Evolutionary conservation across 1,284 basidiomycete genomes (phyloP).

Genomic region (Apiotrichum akiyoshidainum): DNA sequence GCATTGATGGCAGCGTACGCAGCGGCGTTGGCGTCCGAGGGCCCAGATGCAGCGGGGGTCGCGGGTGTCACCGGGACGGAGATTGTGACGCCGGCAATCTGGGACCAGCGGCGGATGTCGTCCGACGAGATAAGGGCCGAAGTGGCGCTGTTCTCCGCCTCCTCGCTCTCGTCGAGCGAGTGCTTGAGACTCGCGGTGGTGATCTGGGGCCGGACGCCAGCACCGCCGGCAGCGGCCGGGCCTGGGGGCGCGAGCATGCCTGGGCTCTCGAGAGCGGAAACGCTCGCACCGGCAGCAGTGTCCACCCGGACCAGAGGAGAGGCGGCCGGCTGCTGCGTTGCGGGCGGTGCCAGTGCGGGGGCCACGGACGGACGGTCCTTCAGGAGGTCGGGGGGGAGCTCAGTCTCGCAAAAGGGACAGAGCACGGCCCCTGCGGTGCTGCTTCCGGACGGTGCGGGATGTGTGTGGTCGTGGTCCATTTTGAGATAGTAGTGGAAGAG

Average conservation of each 20-base stretch:
- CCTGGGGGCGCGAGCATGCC: neutral
- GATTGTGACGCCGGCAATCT: constrained; percentile 26
- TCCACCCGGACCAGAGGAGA: neutral
- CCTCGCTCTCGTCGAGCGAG: constrained; percentile 31
- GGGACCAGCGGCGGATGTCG: constrained; percentile 38
- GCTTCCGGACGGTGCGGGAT: no score
- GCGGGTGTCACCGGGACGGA: neutral
- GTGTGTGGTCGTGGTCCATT: no score
- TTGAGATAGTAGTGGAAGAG: no score
- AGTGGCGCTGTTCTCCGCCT: constrained; percentile 24
- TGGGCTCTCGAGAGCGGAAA: neutral
- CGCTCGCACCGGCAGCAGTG: neutral
- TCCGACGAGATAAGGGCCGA: constrained; percentile 27
- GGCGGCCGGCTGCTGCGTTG: constrained; percentile 1
- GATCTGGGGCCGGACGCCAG: neutral
- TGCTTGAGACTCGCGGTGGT: constrained; percentile 7
- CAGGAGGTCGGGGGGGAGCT: constrained; percentile 34
- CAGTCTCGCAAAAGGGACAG: constrained; percentile 44
- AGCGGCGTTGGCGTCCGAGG: neutral
- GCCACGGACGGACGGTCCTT: neutral
- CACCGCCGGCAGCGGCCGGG: neutral
- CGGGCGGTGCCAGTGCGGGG: neutral
- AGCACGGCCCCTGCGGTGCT: constrained; percentile 27
- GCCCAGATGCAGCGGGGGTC: neutral
- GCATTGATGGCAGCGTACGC: neutral